A percentile compares a stretch with the other conserved stretches of the same genome.
These are phyloP conservation scores for Candida broadrunensis DNA, from an alignment of 805 yeast genomes.

Conservation along the genomic window DNA sequence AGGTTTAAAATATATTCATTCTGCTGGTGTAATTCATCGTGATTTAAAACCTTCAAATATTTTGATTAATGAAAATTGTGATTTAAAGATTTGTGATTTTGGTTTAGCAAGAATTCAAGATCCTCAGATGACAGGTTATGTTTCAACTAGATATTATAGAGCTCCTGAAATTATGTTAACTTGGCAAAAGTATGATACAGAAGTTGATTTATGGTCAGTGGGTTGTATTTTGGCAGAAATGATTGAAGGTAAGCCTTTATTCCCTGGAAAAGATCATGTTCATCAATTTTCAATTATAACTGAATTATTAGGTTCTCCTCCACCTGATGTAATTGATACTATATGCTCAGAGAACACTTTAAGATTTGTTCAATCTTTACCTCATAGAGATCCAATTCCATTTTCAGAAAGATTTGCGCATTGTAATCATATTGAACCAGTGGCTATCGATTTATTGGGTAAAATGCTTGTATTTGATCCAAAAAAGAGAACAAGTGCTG, in stretches of 20 bases:
- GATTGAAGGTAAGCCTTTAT: slow-evolving; percentile 95
- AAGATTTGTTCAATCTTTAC: slow-evolving; percentile 89
- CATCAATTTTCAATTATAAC: slow-evolving; percentile 97
- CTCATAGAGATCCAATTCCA: slow-evolving; percentile 90
- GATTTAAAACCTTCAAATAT: slow-evolving; percentile 86
- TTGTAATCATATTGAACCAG: slow-evolving; percentile 62
- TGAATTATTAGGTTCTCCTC: slow-evolving; percentile 94
- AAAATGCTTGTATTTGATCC: slow-evolving; percentile 96
- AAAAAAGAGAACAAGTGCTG: slow-evolving; percentile 89
- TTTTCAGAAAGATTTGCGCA: slow-evolving; percentile 75
- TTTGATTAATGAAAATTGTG: slow-evolving; percentile 85
- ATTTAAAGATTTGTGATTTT: slow-evolving; percentile 86
- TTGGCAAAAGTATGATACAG: slow-evolving; percentile 96
- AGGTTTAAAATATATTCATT: slow-evolving; percentile 85
- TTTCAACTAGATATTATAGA: slow-evolving; percentile 90
- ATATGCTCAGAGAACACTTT: slow-evolving; percentile 94
- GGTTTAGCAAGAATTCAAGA: slow-evolving; percentile 97
- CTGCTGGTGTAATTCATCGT: slow-evolving; percentile 89
- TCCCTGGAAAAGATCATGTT: slow-evolving; percentile 98
- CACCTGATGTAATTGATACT: slow-evolving; percentile 91
- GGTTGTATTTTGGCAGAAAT: slow-evolving; percentile 97
- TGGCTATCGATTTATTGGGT: slow-evolving; percentile 83
- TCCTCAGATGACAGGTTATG: slow-evolving; percentile 99
- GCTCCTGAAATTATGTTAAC: slow-evolving; percentile 99
- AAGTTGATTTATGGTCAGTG: slow-evolving; percentile 97